Evolutionary conservation across 306 rosid species (phyloP), one percentile per base, ranked within the genome.

Genomic region (Quercus gilva): DNA sequence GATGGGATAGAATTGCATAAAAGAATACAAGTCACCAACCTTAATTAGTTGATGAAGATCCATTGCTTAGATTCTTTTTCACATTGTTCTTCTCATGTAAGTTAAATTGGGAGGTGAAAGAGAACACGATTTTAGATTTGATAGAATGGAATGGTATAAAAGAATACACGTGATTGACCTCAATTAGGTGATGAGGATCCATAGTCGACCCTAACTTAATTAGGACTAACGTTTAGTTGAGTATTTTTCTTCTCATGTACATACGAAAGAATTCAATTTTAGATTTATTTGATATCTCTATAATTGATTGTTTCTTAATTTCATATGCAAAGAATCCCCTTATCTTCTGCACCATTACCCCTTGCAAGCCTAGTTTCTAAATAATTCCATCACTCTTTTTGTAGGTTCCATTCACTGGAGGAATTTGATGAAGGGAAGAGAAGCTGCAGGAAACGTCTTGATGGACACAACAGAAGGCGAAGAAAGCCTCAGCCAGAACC

Each of bases 401-500:
- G 83, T 60, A 95, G 99, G 91, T 95, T 95, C 87, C 99, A 95
- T 88, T 82, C 98, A 20, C 83, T 91, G 69, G 99, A 91, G 81
- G 98, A 95, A 87, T 95, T 95, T 82, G 99, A 95, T 65, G 97
- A 91, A 79, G 99, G 96, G 55, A 95, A 95, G 82, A 90, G 96
- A 85, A 95, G 99, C 87, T 95, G 99, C 83, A 87, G 99, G 67
- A 95, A 95, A 74, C 94, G 99, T 5, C 87, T 95, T 20, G 99
- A 95, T 71, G 99, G 99, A 17, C 98, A 95, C 88, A 95, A 95
- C 86, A 83, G 99, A 72, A 84, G 99, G 65, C 86, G 98, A 78
- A 89, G 99, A 76, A 95, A 95, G 91, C 94, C 98, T n/a, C 99
- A 90, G 70, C 85, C 94, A 53, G 94, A 90, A 51, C 84, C 89